Conservation (phyloP, 768 basidiomycete species). For the Termitomyces sp. region DNA sequence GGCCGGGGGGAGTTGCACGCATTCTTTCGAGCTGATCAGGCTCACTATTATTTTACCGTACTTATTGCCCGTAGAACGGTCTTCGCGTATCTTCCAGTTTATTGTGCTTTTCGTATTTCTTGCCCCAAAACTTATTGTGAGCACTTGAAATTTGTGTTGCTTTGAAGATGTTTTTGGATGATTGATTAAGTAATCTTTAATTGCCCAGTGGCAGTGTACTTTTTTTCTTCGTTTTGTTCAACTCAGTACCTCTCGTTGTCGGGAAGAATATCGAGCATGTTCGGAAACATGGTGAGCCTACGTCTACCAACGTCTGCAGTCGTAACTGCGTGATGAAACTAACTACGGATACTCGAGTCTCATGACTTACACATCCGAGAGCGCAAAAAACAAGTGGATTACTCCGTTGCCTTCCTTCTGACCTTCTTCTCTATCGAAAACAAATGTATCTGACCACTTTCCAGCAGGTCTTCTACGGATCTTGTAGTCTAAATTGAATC, state of each 20-base stretch:
- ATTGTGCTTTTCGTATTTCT: not conserved
- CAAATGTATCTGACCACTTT: not conserved
- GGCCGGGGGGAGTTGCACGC: not conserved
- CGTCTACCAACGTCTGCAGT: not conserved
- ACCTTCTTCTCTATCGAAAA: slow-evolving; percentile 9
- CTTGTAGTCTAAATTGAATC: not conserved
- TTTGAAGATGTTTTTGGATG: not conserved
- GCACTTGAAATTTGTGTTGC: too few relatives aligned
- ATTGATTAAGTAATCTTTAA: slow-evolving; percentile 6
- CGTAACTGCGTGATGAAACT: slow-evolving; percentile 17
- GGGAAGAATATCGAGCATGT: too few relatives aligned
- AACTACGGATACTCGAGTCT: slow-evolving; percentile 26
- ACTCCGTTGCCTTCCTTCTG: slow-evolving; percentile 60
- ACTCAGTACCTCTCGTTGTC: not conserved
- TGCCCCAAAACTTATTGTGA: not conserved
- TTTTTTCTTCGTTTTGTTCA: not conserved
- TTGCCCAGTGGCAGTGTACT: not conserved
- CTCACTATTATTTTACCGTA: not conserved
- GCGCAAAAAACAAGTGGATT: slow-evolving; percentile 38
- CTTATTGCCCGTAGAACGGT: slow-evolving; percentile 12
- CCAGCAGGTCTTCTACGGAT: not conserved
- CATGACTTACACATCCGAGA: slow-evolving; percentile 24
- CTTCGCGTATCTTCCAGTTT: not conserved
- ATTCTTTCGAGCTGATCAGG: not conserved
- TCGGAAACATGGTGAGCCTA: not conserved